Base-by-base conservation (phyloP, 441 rosid species). In the Rhodomyrtus psidioides region DNA sequence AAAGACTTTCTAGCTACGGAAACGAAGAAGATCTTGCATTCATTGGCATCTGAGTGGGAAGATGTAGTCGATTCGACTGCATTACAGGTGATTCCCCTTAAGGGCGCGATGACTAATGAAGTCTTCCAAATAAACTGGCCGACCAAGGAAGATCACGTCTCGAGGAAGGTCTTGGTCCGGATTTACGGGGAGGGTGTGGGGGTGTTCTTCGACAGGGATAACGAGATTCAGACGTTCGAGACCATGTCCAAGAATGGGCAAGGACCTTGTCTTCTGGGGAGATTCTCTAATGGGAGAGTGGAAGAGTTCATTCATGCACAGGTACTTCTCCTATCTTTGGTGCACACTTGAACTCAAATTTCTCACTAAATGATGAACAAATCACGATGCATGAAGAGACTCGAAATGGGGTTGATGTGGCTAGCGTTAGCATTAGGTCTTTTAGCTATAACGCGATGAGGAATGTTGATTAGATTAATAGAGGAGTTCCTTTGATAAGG, bases 181-280 rank as follows among this genome's bases (percentile, higher is more conserved):
- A 93, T 97, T 82, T 97, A 97, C 30, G 98, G 99, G 56, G 98
- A 93, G 87, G 99, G 99, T 42, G 98, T 97, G 82, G 96, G 91
- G 51, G 93, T 93, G 34, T 97, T 96, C 90, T 95, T 97, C 87
- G 98, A 96, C 86, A 89, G 98, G 84, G 90, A 92, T 27, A 91
- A 93, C 85, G 99, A 97, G 95, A 94, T 96, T 81, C 90, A 88
- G 89, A 97, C 98, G 1, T 96, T 96, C 88, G 99, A 96, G 92
- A 95, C 89, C 84, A 94, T 96, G 93, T 96, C 99, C 10, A 95
- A 93, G 84, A 90, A 94, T 89, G 99, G 99, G 51, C 95, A 94
- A 87, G 99, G 99, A 44, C 99, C 99, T 49, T 90, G 94, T 83
- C 88, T 97, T 87, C 90, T 97, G 17, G 96, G 92, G 19, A 89